Evolutionary conservation across 305 asterid species (phyloP).

Genomic region (Solanum hybrid): DNA sequence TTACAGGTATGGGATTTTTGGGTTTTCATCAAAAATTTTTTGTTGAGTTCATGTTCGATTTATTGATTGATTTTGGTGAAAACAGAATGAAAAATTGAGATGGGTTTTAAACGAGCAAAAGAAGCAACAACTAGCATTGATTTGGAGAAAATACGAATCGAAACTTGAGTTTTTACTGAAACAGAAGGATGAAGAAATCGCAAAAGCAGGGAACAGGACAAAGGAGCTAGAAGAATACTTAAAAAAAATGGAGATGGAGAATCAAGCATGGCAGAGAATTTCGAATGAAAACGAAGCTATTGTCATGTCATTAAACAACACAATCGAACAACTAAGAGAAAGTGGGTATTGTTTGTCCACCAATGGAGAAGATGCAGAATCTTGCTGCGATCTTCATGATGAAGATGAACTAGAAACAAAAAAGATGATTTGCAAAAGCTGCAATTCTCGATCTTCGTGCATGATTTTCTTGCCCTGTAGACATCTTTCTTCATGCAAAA

Average conservation of each 20-base stretch:
- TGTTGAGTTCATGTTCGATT: background rate
- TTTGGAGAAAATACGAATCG: conserved; percentile 36
- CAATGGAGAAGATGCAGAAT: conserved; percentile 43
- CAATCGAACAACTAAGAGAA: conserved; percentile 42
- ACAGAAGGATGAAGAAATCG: conserved; percentile 47
- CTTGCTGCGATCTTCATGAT: conserved; percentile 31
- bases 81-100: conserved; percentile 56
- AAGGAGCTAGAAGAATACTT: conserved; percentile 36
- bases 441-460: conserved; percentile 31
- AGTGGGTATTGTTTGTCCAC: background rate
- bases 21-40: too few relatives aligned
- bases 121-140: conserved; percentile 17
- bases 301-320: conserved; percentile 29
- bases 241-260: conserved; percentile 32
- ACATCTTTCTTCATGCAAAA: conserved; percentile 51
- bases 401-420: background rate
- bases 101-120: conserved; percentile 40
- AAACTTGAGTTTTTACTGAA: conserved; percentile 19
- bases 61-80: background rate
- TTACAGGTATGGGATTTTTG: background rate
- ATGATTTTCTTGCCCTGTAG: conserved; percentile 64
- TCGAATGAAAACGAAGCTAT: conserved; percentile 40
- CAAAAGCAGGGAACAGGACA: conserved; percentile 21
- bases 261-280: conserved; percentile 37
- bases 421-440: conserved; percentile 31